These are phyloP conservation scores for Penicillium frequentans DNA, from an alignment of 2,329 filamentous ascomycete species.

Conservation along the genomic window DNA sequence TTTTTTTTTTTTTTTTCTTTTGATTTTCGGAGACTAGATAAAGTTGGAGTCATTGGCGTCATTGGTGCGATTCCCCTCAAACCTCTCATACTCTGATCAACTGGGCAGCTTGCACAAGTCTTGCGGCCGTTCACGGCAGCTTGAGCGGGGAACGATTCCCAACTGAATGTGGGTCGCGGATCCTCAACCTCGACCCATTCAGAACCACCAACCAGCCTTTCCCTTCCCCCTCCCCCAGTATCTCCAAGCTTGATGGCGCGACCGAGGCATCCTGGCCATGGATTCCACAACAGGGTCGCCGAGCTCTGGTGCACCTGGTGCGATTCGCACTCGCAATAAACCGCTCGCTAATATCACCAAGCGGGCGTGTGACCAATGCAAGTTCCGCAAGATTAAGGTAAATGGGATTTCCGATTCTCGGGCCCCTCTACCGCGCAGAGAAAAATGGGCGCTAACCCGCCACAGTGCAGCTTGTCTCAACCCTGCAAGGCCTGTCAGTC, in stretches of 20 bases:
- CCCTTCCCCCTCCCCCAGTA: background rate
- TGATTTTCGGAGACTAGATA: background rate
- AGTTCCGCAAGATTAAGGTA: slow-evolving; percentile 41
- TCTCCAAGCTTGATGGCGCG: slow-evolving; percentile 16
- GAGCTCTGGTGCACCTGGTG: slow-evolving; percentile 11
- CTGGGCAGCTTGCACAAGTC: background rate
- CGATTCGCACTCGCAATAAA: slow-evolving; percentile 29
- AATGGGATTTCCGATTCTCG: background rate
- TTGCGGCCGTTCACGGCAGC: background rate
- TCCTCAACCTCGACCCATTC: slow-evolving; percentile 15
- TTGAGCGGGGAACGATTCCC: slow-evolving; percentile 4
- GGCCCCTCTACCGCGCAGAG: background rate
- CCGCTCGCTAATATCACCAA: slow-evolving; percentile 25
- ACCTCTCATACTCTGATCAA: background rate
- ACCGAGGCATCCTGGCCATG: slow-evolving; percentile 18
- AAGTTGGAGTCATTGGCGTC: background rate
- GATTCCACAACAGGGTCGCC: slow-evolving; percentile 25
- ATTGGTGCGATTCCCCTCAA: background rate
- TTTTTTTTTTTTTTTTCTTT: too few relatives aligned
- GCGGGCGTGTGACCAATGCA: slow-evolving; percentile 46
- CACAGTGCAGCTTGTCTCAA: slow-evolving; percentile 40
- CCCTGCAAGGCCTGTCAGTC: slow-evolving; percentile 41
- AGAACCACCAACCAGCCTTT: background rate
- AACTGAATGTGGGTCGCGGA: slow-evolving; percentile 9
- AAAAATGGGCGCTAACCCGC: slow-evolving; percentile 10